These are phyloP conservation scores for Rhizoclosmatium sp. DNA, from an alignment of 192 early-diverging fungal genomes.

Conservation along the genomic window DNA sequence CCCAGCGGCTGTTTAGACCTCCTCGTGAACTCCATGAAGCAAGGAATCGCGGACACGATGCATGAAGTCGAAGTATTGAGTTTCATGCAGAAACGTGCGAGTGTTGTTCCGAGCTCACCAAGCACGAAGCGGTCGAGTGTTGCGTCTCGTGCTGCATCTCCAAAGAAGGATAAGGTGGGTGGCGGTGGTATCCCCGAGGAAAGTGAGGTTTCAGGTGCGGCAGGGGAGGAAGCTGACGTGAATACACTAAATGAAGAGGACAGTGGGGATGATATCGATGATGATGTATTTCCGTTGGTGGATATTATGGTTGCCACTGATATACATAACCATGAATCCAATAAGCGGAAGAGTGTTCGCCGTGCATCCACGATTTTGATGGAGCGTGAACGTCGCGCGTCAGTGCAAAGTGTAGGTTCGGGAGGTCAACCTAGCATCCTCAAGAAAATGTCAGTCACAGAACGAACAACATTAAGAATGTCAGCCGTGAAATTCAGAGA, in stretches of 20 bases:
- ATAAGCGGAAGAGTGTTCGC: conserved; percentile 39
- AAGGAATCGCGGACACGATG: not conserved
- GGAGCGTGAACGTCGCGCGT: not conserved
- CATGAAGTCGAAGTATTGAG: conserved; percentile 22
- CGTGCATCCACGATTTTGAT: conserved; percentile 27
- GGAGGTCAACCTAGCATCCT: not conserved
- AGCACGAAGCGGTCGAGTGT: not conserved
- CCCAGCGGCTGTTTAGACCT: conserved; percentile 14
- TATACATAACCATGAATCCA: conserved; percentile 26
- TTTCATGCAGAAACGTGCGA: not conserved
- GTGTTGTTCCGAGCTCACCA: not conserved
- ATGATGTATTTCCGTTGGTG: conserved; percentile 1
- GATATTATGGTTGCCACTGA: conserved; percentile 14
- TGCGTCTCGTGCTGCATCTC: not conserved
- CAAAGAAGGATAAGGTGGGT: not conserved
- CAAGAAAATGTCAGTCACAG: conserved; percentile 8
- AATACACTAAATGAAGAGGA: not conserved
- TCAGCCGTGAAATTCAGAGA: not conserved
- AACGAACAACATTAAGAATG: not conserved
- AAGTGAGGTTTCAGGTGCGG: not conserved
- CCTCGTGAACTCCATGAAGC: not conserved
- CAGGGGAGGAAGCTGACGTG: not conserved
- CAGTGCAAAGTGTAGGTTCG: not conserved
- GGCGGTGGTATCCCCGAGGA: not conserved
- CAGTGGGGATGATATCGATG: not conserved